Base-by-base conservation (phyloP, 257 asterid species). In the Agastache rugosa region DNA sequence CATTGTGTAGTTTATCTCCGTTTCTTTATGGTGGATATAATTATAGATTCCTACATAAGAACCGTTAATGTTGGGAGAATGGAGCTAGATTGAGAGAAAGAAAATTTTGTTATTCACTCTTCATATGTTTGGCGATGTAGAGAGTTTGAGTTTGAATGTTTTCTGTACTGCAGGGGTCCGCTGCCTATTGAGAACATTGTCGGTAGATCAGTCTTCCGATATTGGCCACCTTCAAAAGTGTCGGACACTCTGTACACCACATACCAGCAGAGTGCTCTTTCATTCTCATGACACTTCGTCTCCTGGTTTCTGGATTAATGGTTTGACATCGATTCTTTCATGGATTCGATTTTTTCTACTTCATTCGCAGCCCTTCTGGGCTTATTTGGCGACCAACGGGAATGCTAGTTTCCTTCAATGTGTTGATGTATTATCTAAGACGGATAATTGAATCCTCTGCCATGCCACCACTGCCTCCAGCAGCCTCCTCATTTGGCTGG, bases 161-260 rank as follows among this genome's bases (percentile, higher is more conserved):
- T 45, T 75, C 29, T 14, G 37, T 37, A 41, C 69, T 79, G 8
- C 84, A 90, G 96, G 96, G 96, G 96, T 63, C 96, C 96, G 5
- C 83, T 90, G 61, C 91, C 96, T 2, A 51, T 90, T 16, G 85
- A 83, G 42, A 76, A 83, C 80, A 87, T 90, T 27, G 69, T 88
- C 19, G 93, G 93, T 29, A 82, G 96, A 80, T 90, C 93, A 31
- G 88, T 90, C 25, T 90, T 88, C 85, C 83, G 96, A 34, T 90
- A 90, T 35, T 90, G 96, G 96, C 96, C 96, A 63, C 96, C 93
- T 39, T 78, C 96, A 47, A 86, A 80, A 81, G 90, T 84, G 60
- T 87, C 96, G 0, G 85, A 88, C 84, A 87, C 91, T 59, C 75
- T 83, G 35, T 79, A 81, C 76, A 64, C 68, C 61, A 65, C 85